Base-by-base conservation (phyloP, 1,284 basidiomycete genomes). In the Sporisorium iseilematis-ciliati region DNA sequence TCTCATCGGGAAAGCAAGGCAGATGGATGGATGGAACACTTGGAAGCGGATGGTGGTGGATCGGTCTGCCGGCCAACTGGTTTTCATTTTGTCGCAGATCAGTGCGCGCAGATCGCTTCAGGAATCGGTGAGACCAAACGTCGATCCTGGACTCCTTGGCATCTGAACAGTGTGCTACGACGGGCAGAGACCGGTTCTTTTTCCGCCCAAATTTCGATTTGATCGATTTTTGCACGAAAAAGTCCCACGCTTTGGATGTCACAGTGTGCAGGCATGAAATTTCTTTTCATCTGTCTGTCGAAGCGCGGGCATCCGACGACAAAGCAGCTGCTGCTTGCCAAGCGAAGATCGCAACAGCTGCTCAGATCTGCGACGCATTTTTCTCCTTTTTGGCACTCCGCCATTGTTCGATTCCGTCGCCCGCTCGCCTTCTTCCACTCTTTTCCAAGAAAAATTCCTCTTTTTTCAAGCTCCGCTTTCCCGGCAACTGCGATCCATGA, bases 321-420 rank as follows among this genome's bases (percentile, higher is more conserved):
- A 33, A 21, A n/a, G n/a, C n/a, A n/a, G n/a, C n/a, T n/a, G n/a
- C n/a, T n/a, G n/a, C 31, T 25, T 35, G 35, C 12, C 53, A 69
- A 64, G 60, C 61, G 61, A 64, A 55, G 61, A 64, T 64, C 53
- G 67, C 67, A 60, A 21, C 35, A 38, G 35, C 35, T 38, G 35
- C 21, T 25, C 8, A 38, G 57, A 63, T 63, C 52, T 51, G 52
- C 60, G n/a, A 10, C 12, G 38, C 18, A 38, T n/a, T 23, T 29
- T n/a, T 14, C 7, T 31, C 8, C 14, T 31, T 20, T 31, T 31
- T 31, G 23, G 5, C 29, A 29, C 29, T 29, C 29, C 29, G 29
- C 29, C 29, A 29, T 29, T 29, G 29, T 29, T 29, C 29, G 29
- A 29, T 29, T 29, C 29, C 29, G 29, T 41, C 51, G 41, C 26